phyloP scores from a whole-genome alignment of 306 rosid species.

The Prunus dulcis region DNA sequence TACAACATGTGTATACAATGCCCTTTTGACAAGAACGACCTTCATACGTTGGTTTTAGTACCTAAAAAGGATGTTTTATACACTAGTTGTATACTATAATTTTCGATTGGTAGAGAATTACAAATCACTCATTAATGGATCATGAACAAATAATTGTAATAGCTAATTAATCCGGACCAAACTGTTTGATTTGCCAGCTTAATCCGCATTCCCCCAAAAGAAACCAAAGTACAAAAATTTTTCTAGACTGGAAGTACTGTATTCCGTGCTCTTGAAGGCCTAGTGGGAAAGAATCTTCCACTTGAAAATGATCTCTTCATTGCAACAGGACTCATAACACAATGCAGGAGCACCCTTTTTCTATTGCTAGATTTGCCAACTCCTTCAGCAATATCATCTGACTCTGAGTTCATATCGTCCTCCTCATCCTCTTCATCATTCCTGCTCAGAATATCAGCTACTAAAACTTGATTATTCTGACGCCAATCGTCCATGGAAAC shows the following conservation, averaged over 20 bases:
- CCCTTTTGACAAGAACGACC: neutral
- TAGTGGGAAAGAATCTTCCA: conserved; percentile 60
- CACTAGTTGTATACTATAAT: neutral
- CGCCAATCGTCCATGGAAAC: conserved; percentile 73
- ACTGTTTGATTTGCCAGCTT: neutral
- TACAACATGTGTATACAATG: neutral
- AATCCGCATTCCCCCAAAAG: neutral
- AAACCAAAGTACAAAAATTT: neutral
- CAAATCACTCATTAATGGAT: neutral
- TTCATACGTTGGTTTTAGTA: neutral
- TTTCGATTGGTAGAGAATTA: neutral
- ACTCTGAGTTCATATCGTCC: neutral
- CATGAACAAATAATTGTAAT: neutral
- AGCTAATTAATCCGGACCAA: conserved; percentile 3
- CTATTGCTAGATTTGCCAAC: conserved; percentile 38
- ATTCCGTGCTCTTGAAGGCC: conserved; percentile 56
- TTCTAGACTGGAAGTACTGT: conserved; percentile 48
- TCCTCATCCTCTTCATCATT: conserved; percentile 36
- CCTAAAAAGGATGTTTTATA: neutral
- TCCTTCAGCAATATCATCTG: conserved; percentile 39
- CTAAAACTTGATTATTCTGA: conserved; percentile 30
- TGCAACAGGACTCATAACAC: conserved; percentile 62
- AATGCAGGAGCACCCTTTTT: conserved; percentile 45
- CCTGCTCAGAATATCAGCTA: conserved; percentile 47
- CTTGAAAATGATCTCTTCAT: conserved; percentile 92